These are phyloP conservation scores for Alternaria infectoria DNA, from an alignment of 2,329 filamentous ascomycete genomes.

Conservation along the genomic window DNA sequence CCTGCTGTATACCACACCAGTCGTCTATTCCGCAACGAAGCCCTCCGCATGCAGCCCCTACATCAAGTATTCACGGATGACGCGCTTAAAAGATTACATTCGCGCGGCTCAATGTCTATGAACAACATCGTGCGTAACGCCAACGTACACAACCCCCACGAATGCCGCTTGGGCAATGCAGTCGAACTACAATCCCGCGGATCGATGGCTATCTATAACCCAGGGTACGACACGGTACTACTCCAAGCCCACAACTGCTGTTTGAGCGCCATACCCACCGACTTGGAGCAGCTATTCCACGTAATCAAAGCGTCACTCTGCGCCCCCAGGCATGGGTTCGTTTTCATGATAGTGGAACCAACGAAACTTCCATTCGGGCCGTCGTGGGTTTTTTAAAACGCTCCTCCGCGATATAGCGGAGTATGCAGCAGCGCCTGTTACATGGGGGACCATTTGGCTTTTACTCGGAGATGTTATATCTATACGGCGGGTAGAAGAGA, in stretches of 20 bases:
- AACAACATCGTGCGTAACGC: too few relatives aligned
- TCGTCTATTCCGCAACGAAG: background rate
- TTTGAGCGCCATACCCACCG: background rate
- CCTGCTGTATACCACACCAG: background rate
- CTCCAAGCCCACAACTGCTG: background rate
- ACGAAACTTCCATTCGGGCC: too few relatives aligned
- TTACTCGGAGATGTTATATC: background rate
- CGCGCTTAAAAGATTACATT: fast-evolving
- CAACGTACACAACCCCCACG: too few relatives aligned
- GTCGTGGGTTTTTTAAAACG: too few relatives aligned
- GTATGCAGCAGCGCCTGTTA: background rate
- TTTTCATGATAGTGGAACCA: background rate
- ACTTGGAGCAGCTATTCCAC: background rate
- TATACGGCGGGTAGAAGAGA: background rate
- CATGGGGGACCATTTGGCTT: background rate
- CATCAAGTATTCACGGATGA: background rate
- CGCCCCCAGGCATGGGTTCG: background rate
- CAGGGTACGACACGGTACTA: background rate
- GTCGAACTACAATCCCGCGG: too few relatives aligned
- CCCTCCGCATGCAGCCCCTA: background rate
- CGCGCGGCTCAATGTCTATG: background rate
- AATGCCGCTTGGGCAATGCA: too few relatives aligned
- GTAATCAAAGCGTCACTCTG: background rate
- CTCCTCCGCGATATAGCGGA: background rate
- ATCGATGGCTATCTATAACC: background rate